These are phyloP conservation scores for Closterium sp. DNA, from an alignment of 139 green algal species.

Conservation along the genomic window DNA sequence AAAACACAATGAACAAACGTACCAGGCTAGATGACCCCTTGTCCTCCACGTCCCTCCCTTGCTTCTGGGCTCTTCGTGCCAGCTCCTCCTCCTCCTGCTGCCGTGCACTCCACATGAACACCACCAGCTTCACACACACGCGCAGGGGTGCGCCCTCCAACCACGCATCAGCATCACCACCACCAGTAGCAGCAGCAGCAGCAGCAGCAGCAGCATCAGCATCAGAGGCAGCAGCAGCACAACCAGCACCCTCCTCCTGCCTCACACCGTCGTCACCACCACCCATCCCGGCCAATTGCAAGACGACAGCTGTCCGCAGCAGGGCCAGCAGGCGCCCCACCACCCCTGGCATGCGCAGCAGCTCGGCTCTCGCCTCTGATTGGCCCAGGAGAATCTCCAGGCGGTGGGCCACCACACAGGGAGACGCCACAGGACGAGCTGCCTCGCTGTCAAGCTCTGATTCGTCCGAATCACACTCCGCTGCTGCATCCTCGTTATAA, in stretches of 20 bases:
- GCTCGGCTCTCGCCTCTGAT: not conserved
- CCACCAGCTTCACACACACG: not conserved
- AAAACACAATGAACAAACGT: too few relatives aligned
- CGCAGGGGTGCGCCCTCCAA: not conserved
- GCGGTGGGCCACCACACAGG: not conserved
- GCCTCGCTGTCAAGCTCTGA: not conserved
- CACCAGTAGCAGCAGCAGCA: not conserved
- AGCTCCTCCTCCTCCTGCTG: not conserved
- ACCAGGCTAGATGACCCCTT: not conserved
- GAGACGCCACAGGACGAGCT: not conserved
- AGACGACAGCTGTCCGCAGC: not conserved
- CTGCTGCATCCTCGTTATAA: slow-evolving; percentile 15
- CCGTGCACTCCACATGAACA: not conserved
- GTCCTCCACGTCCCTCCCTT: not conserved
- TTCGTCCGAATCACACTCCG: not conserved
- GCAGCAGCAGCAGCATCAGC: not conserved
- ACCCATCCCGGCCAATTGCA: not conserved
- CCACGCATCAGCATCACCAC: not conserved
- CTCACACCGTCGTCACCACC: too few relatives aligned
- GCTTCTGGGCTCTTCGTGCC: not conserved
- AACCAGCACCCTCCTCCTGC: too few relatives aligned
- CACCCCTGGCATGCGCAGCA: not conserved
- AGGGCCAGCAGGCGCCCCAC: not conserved
- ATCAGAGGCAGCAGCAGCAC: not conserved
- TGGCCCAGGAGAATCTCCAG: not conserved